These are phyloP conservation scores for Penicillium glabrum DNA, from an alignment of 2,329 filamentous ascomycete genomes.

Conservation along the genomic window DNA sequence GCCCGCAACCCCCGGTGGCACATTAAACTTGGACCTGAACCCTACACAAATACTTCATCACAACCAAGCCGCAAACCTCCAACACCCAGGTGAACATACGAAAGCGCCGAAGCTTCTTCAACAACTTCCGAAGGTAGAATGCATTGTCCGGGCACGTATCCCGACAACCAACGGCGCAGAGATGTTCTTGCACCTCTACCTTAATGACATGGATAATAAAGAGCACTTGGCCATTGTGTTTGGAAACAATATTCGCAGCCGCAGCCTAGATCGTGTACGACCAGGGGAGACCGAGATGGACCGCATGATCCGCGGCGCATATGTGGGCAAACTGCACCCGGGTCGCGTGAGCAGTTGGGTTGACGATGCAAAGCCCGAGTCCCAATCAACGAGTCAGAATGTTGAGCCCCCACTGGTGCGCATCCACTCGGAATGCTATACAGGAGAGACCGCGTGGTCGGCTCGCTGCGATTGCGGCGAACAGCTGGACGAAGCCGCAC, in stretches of 20 bases:
- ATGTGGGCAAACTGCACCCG: slow-evolving; percentile 82
- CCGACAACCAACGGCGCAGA: slow-evolving; percentile 88
- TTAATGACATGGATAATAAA: slow-evolving; percentile 89
- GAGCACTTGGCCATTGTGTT: slow-evolving; percentile 98
- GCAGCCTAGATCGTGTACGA: slow-evolving; percentile 52
- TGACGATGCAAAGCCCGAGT: slow-evolving; percentile 39
- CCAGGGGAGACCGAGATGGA: slow-evolving; percentile 52
- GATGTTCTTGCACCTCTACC: slow-evolving; percentile 96
- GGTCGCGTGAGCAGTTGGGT: slow-evolving; percentile 76
- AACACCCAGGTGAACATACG: slow-evolving; percentile 32
- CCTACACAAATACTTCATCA: slow-evolving; percentile 30
- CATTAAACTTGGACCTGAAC: slow-evolving; percentile 27
- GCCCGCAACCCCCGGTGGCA: slow-evolving; percentile 44
- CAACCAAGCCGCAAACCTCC: slow-evolving; percentile 27
- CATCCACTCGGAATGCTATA: slow-evolving; percentile 98
- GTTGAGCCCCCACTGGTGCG: slow-evolving; percentile 70
- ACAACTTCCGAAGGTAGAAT: slow-evolving; percentile 80
- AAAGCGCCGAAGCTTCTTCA: slow-evolving; percentile 72
- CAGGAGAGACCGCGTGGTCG: slow-evolving; percentile 97
- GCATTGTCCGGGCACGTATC: slow-evolving; percentile 90
- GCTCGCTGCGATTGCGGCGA: slow-evolving; percentile 97
- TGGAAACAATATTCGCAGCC: slow-evolving; percentile 76
- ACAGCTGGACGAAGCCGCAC: slow-evolving; percentile 92
- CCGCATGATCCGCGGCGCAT: slow-evolving; percentile 91
- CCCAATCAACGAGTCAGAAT: slow-evolving; percentile 14